Percentiles rank a stretch among this genome's conserved stretches.
Conservation (phyloP, 1,284 basidiomycete genomes). For the Ustilago bromivora region DNA sequence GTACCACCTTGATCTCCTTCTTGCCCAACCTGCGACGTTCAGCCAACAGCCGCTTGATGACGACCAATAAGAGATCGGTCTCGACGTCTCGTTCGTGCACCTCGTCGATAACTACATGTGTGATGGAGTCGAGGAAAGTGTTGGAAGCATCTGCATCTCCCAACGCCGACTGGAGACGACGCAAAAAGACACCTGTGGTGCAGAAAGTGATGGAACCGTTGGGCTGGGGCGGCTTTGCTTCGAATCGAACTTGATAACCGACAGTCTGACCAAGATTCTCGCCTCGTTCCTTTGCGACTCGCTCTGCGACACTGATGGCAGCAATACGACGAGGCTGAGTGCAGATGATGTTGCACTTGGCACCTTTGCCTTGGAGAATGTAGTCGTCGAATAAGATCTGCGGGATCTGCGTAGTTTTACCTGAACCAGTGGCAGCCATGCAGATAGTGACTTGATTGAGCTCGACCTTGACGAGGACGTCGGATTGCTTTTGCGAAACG, state of each 20-base stretch:
- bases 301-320: slow-evolving; percentile 90
- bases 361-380: slow-evolving; percentile 82
- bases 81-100: slow-evolving; percentile 97
- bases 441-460: slow-evolving; percentile 89
- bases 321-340: slow-evolving; percentile 94
- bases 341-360: slow-evolving; percentile 89
- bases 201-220: slow-evolving; percentile 90
- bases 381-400: slow-evolving; percentile 90
- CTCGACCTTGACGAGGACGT: slow-evolving; percentile 75
- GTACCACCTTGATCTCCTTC: slow-evolving; percentile 85
- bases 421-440: slow-evolving; percentile 95
- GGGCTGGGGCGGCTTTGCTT: slow-evolving; percentile 81
- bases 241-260: slow-evolving; percentile 94
- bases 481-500: slow-evolving; percentile 71
- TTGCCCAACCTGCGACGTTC: slow-evolving; percentile 79
- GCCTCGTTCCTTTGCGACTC: slow-evolving; percentile 89
- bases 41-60: slow-evolving; percentile 85
- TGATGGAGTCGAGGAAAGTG: slow-evolving; percentile 80
- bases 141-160: slow-evolving; percentile 57
- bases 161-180: slow-evolving; percentile 84
- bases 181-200: slow-evolving; percentile 91
- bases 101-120: slow-evolving; percentile 94
- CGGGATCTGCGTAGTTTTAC: slow-evolving; percentile 95
- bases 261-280: slow-evolving; percentile 80
- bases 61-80: slow-evolving; percentile 90